Evolutionary conservation across 768 basidiomycete species (phyloP).

Genomic region (Boletus rufocinnamomeus): DNA sequence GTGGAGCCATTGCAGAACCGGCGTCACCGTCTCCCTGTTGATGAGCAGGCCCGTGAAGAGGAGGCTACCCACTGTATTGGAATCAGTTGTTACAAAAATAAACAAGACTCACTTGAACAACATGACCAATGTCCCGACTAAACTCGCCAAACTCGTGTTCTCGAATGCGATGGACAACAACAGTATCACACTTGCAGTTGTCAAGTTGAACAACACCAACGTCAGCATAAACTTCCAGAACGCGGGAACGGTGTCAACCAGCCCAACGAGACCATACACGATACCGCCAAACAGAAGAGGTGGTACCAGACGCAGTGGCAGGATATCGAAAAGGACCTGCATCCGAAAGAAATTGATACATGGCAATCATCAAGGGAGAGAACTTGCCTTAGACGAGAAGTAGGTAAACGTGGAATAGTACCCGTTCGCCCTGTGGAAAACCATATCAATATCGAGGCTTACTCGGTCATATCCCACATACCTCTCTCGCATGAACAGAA

Average conservation of each 20-base stretch:
- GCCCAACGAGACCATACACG: slow-evolving; percentile 91
- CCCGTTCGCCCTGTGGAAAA: slow-evolving; percentile 77
- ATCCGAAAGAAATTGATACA: background rate
- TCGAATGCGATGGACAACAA: slow-evolving; percentile 88
- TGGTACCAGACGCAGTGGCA: slow-evolving; percentile 92
- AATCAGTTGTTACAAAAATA: slow-evolving; percentile 6
- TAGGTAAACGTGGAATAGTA: slow-evolving; percentile 98
- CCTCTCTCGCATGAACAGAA: slow-evolving; percentile 99
- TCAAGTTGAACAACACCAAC: slow-evolving; percentile 94
- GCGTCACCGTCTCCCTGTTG: slow-evolving; percentile 83
- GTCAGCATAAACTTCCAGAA: slow-evolving; percentile 99
- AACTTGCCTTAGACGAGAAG: slow-evolving; percentile 83
- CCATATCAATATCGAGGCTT: background rate
- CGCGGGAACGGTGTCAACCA: slow-evolving; percentile 83
- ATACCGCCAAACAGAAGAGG: slow-evolving; percentile 96
- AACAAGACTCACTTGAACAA: slow-evolving; percentile 83
- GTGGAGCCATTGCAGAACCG: slow-evolving; percentile 80
- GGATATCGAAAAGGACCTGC: slow-evolving; percentile 92
- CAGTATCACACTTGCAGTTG: slow-evolving; percentile 90
- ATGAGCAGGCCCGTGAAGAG: slow-evolving; percentile 95
- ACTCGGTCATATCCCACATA: slow-evolving; percentile 35
- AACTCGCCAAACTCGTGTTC: slow-evolving; percentile 84
- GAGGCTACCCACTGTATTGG: slow-evolving; percentile 51
- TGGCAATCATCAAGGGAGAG: background rate
- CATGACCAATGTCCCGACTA: slow-evolving; percentile 96